Conservation (phyloP, 768 basidiomycete genomes). For the Suillus clintonianus region DNA sequence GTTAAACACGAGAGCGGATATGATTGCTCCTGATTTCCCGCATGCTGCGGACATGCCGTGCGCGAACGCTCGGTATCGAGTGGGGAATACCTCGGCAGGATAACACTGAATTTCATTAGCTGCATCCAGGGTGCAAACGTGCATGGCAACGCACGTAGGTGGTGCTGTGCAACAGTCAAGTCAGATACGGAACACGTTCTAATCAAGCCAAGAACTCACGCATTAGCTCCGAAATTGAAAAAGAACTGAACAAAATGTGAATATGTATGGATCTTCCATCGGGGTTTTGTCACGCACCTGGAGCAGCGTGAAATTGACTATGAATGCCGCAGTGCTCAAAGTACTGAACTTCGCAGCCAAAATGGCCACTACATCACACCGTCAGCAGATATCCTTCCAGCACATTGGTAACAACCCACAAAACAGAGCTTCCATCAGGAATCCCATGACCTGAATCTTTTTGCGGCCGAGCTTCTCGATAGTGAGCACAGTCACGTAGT, state of each 20-base stretch:
- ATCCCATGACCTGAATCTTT: constrained; percentile 75
- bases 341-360: constrained; percentile 64
- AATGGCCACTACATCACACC: constrained; percentile 50
- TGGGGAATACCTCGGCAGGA: constrained; percentile 81
- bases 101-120: constrained; percentile 47
- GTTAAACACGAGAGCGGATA: constrained; percentile 75
- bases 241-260: constrained; percentile 49
- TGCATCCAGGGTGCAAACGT: not conserved
- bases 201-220: constrained; percentile 36
- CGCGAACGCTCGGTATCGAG: constrained; percentile 69
- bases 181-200: not conserved
- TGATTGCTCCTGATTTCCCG: constrained; percentile 78
- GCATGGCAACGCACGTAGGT: constrained; percentile 45
- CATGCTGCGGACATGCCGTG: constrained; percentile 75
- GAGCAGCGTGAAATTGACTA: constrained; percentile 71
- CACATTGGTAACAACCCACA: constrained; percentile 37
- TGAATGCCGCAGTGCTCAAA: constrained; percentile 60
- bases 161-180: constrained; percentile 36
- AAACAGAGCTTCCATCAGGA: constrained; percentile 69
- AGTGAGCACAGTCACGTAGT: constrained; percentile 67
- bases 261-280: not conserved
- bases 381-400: not conserved
- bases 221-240: constrained; percentile 82
- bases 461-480: constrained; percentile 78
- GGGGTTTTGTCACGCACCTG: constrained; percentile 38